phyloP scores from a whole-genome alignment of 202 grass and related monocot genomes.

The Carex sylvatica region DNA sequence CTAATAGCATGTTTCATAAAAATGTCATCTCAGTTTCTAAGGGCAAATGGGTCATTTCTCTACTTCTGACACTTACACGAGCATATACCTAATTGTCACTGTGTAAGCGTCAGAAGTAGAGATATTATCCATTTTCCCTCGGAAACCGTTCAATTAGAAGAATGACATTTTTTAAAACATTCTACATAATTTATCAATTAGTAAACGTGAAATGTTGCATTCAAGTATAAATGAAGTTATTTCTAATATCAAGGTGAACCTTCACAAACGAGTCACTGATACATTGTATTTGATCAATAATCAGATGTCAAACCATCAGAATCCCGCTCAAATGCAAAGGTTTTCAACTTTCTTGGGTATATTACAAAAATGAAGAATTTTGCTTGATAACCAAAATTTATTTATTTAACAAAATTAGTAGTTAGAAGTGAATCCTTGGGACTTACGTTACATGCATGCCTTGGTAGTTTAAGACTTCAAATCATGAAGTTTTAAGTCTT shows the following conservation, averaged over 20 bases:
- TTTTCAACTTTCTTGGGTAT: neutral
- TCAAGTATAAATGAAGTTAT: neutral
- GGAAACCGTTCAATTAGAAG: no score
- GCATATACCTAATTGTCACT: no score
- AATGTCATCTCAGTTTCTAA: no score
- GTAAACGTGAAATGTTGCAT: neutral
- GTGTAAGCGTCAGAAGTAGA: no score
- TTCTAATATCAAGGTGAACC: neutral
- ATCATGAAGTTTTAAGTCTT: neutral
- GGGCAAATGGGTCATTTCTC: no score
- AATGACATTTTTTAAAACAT: no score
- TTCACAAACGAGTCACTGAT: neutral
- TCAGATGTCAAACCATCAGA: neutral
- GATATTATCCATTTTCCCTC: no score
- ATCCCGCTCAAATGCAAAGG: neutral
- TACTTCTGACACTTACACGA: no score
- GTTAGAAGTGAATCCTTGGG: neutral
- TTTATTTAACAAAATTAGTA: neutral
- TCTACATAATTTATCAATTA: no score
- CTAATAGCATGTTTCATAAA: no score
- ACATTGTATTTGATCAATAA: neutral
- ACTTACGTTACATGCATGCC: neutral
- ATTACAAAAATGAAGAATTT: neutral
- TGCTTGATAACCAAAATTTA: neutral
- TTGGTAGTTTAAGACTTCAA: no score